A percentile compares a stretch with the other conserved stretches of the same genome.
These are phyloP conservation scores for Alternaria atra DNA, from an alignment of 2,329 filamentous ascomycete species.

Conservation along the genomic window DNA sequence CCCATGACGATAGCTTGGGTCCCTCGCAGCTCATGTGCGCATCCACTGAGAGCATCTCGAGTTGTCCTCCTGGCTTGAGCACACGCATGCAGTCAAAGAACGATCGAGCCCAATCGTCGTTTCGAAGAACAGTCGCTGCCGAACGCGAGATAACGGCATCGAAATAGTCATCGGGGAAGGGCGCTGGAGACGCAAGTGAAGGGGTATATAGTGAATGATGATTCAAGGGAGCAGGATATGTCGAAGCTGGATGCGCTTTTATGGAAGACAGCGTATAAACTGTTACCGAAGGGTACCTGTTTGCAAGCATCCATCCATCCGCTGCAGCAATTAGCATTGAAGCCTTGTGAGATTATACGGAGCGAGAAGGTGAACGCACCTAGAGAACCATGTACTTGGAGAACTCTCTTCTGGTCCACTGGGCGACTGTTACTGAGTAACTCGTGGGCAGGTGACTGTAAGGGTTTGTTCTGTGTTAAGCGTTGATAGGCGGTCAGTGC, in stretches of 20 bases:
- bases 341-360: too few species aligned
- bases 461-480: conserved; percentile 38
- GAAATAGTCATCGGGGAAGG: conserved; percentile 39
- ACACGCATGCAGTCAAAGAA: conserved; percentile 42
- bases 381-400: conserved; percentile 38
- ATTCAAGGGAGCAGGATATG: conserved; percentile 38
- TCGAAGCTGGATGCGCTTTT: conserved; percentile 29
- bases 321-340: conserved; percentile 21
- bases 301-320: conserved; percentile 40
- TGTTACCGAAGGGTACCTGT: conserved; percentile 34
- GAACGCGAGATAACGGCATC: conserved; percentile 38
- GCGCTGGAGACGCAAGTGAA: conserved; percentile 30
- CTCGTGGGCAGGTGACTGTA: conserved; percentile 39
- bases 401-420: conserved; percentile 31
- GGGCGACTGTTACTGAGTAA: conserved; percentile 31
- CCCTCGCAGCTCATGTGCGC: conserved; percentile 38
- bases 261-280: conserved; percentile 37
- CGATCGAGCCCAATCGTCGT: conserved; percentile 39
- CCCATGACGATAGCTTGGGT: conserved; percentile 31
- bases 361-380: conserved; percentile 16
- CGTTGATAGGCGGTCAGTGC: conserved; percentile 38
- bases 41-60: conserved; percentile 38
- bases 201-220: conserved; percentile 39
- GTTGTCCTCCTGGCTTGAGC: conserved; percentile 39
- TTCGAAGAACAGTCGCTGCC: conserved; percentile 33